Percentiles rank a stretch among this genome's conserved stretches.
These are phyloP conservation scores for Helicocarpus griseus DNA, from an alignment of 2,329 filamentous ascomycete genomes.

Conservation along the genomic window DNA sequence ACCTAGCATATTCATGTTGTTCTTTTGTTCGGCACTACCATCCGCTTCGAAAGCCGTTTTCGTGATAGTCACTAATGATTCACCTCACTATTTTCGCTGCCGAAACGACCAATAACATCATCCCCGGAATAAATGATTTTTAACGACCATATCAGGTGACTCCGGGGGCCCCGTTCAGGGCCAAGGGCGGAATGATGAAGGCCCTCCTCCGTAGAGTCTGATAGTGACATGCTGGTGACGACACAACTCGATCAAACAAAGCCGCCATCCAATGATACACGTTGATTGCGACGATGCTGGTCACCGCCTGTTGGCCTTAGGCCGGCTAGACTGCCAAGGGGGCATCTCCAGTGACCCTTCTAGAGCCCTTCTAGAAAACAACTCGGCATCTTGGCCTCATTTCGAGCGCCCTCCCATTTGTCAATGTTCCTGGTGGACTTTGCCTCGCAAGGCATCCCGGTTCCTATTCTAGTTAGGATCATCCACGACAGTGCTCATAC, in stretches of 20 bases:
- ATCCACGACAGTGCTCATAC: background rate
- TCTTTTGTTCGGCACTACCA: background rate
- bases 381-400: background rate
- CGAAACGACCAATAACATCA: conserved; percentile 1
- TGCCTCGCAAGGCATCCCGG: background rate
- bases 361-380: conserved; percentile 1
- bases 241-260: too few species aligned
- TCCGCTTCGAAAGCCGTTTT: background rate
- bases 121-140: background rate
- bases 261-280: background rate
- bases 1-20: background rate
- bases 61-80: background rate
- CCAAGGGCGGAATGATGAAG: background rate
- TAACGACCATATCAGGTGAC: background rate
- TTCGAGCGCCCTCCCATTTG: background rate
- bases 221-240: background rate
- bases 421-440: background rate
- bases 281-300: background rate
- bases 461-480: background rate
- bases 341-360: background rate
- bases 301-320: background rate
- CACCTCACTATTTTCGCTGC: background rate
- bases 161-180: too few species aligned
- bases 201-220: background rate
- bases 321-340: background rate